Percentiles rank a stretch among this genome's conserved stretches.
Evolutionary conservation across 2,329 filamentous ascomycete genomes (phyloP).

Genomic region (Ophiosphaerella herpotricha): DNA sequence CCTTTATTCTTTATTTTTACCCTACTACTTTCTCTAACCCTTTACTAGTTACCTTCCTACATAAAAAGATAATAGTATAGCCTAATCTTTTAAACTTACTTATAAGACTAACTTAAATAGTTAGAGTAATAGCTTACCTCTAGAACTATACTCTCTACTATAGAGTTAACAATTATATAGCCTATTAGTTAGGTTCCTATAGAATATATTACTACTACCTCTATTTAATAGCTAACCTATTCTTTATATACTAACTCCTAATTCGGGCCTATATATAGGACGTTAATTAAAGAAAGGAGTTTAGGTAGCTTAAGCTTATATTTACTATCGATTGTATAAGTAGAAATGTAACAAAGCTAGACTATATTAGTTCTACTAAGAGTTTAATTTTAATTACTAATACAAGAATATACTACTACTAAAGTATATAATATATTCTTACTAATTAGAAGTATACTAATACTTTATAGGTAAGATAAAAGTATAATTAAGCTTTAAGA

Average conservation of each 20-base stretch:
- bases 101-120: background rate
- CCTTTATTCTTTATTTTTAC: background rate
- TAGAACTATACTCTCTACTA: background rate
- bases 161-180: background rate
- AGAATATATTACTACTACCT: too few species aligned
- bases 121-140: background rate
- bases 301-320: constrained; percentile 68
- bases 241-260: too few species aligned
- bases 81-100: background rate
- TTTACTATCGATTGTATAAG: constrained; percentile 47
- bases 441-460: constrained; percentile 14
- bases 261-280: too few species aligned
- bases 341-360: constrained; percentile 49
- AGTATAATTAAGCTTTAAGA: constrained; percentile 56
- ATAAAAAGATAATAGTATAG: background rate
- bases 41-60: background rate
- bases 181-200: background rate
- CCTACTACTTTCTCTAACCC: background rate
- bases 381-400: constrained; percentile 81
- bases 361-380: constrained; percentile 68
- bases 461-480: constrained; percentile 49
- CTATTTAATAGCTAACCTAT: too few species aligned
- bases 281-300: constrained; percentile 25
- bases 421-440: constrained; percentile 64
- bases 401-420: constrained; percentile 91